Evolutionary conservation across 225 moss, liverwort and hornwort species (phyloP).

Genomic region (Rhytidiadelphus loreus): DNA sequence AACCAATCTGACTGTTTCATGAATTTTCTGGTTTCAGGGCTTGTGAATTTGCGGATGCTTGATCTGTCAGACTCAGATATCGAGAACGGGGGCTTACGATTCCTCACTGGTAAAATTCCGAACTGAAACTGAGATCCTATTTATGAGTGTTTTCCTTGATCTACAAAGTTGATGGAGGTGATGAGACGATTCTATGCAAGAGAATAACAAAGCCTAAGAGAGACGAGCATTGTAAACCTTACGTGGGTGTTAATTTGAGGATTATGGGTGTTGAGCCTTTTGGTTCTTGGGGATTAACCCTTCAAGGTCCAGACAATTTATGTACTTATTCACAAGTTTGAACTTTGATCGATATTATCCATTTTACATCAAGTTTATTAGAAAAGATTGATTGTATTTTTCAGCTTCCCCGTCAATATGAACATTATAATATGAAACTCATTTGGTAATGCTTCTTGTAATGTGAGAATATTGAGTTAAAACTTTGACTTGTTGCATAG

Average conservation of each 20-base stretch:
- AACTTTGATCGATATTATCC: background rate
- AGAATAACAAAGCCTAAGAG: background rate
- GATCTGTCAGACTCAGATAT: conserved; percentile 76
- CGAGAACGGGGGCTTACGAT: conserved; percentile 69
- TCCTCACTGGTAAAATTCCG: conserved; percentile 46
- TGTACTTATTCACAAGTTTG: background rate
- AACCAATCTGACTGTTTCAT: background rate
- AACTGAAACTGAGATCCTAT: background rate
- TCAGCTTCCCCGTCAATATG: background rate
- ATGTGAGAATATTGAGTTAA: background rate
- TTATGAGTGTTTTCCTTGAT: background rate
- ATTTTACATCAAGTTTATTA: background rate
- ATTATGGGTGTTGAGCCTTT: background rate
- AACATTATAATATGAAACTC: background rate
- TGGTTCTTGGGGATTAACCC: background rate
- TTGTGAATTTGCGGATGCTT: conserved; percentile 58
- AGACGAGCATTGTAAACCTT: background rate
- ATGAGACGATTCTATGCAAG: background rate
- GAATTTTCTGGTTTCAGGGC: conserved; percentile 27
- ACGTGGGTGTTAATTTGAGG: background rate
- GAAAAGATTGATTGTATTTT: background rate
- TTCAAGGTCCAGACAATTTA: background rate
- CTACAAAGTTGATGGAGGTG: background rate
- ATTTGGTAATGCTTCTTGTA: background rate
- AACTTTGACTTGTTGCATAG: background rate